A percentile compares a stretch with the other conserved stretches of the same genome.
These are phyloP conservation scores for Penicillium paxilli DNA, from an alignment of 495 filamentous ascomycete species.

Conservation along the genomic window DNA sequence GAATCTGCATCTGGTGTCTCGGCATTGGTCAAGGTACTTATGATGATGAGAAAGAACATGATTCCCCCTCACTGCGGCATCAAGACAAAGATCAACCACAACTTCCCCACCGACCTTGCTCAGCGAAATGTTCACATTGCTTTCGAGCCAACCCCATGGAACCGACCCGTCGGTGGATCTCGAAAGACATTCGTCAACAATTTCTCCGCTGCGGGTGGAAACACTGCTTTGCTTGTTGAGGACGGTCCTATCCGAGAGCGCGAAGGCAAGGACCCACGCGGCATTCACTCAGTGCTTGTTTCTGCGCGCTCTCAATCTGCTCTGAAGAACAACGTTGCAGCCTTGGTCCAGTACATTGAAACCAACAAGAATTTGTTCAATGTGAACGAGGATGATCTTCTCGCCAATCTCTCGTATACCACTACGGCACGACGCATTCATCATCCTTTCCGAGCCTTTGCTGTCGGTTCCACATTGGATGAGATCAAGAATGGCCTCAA, in stretches of 20 bases:
- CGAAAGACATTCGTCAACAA: conserved; percentile 70
- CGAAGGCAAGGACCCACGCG: conserved; percentile 53
- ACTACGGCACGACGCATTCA: conserved; percentile 85
- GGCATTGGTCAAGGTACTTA: conserved; percentile 76
- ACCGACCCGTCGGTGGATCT: conserved; percentile 58
- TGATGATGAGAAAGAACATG: conserved; percentile 82
- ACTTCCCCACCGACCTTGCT: conserved; percentile 71
- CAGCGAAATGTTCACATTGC: conserved; percentile 77
- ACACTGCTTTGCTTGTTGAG: conserved; percentile 54
- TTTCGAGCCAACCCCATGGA: conserved; percentile 58
- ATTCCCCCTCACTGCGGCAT: conserved; percentile 91
- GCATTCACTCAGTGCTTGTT: conserved; percentile 49
- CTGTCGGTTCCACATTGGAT: conserved; percentile 47
- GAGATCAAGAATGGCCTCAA: conserved; percentile 30
- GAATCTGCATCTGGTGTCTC: conserved; percentile 87
- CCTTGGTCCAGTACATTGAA: conserved; percentile 51
- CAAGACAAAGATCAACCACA: conserved; percentile 78
- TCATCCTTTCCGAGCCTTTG: conserved; percentile 69
- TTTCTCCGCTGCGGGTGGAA: conserved; percentile 62
- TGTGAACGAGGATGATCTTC: conserved; percentile 37
- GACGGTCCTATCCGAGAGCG: conserved; percentile 46
- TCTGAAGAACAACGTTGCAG: conserved; percentile 54
- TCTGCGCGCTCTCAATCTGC: conserved; percentile 55
- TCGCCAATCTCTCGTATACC: conserved; percentile 66
- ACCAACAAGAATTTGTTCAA: conserved; percentile 45